Evolutionary conservation across 1,284 basidiomycete species (phyloP).

Genomic region (Marasmius tenuissimus): DNA sequence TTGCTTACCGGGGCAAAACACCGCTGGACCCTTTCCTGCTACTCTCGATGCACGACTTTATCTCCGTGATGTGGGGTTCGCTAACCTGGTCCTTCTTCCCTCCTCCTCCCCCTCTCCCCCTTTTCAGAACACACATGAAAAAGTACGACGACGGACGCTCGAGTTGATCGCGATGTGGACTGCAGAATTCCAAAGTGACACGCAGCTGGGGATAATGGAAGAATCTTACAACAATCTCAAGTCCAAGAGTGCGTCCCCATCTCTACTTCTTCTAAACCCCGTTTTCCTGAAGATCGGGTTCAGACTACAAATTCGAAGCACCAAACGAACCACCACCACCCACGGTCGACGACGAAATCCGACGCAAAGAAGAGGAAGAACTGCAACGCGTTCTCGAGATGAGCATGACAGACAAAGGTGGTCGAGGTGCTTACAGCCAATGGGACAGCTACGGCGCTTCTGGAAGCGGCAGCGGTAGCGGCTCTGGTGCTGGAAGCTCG

Average conservation of each 20-base stretch:
- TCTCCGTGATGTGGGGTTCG: neutral
- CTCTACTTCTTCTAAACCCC: no score
- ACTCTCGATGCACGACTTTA: neutral
- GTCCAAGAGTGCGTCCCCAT: slow-evolving; percentile 70
- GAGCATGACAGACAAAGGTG: slow-evolving; percentile 86
- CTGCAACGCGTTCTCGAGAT: slow-evolving; percentile 88
- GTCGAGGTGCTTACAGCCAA: slow-evolving; percentile 41
- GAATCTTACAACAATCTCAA: slow-evolving; percentile 86
- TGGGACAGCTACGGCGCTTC: slow-evolving; percentile 49
- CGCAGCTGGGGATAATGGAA: slow-evolving; percentile 86
- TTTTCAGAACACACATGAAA: slow-evolving; percentile 80
- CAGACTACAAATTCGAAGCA: slow-evolving; percentile 74
- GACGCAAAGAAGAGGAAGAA: slow-evolving; percentile 88
- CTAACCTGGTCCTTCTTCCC: neutral
- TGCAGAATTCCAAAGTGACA: slow-evolving; percentile 79
- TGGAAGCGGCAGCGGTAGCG: slow-evolving; percentile 36
- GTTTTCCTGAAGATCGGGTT: no score
- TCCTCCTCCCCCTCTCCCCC: neutral
- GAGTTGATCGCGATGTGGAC: slow-evolving; percentile 84
- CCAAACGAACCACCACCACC: slow-evolving; percentile 66
- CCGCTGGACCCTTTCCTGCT: neutral
- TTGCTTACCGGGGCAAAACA: neutral
- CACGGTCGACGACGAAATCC: slow-evolving; percentile 74
- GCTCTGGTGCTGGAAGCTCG: slow-evolving; percentile 39
- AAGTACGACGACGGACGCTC: slow-evolving; percentile 80